phyloP scores from a whole-genome alignment of 106 monocot species.

The Dendrobium nobile region DNA sequence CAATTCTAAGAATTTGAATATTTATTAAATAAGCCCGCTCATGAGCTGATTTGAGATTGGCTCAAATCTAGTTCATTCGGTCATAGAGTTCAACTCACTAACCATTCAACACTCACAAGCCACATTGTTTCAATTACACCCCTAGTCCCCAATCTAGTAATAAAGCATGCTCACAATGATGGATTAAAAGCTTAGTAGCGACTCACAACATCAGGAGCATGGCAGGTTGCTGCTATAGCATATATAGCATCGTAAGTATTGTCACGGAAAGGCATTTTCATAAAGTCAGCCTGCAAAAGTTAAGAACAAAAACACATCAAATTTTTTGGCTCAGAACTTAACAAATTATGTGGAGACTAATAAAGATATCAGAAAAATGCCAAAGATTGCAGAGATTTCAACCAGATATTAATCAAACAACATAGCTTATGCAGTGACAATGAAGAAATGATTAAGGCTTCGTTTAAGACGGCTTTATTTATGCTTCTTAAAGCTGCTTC shows the following conservation, averaged over 20 bases:
- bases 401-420: not conserved
- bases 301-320: not conserved
- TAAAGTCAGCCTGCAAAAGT: slow-evolving; percentile 82
- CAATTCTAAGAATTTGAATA: too few species aligned
- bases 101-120: too few species aligned
- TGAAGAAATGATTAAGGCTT: too few species aligned
- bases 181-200: not conserved
- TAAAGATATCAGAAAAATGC: not conserved
- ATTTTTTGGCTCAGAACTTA: not conserved
- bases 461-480: too few species aligned
- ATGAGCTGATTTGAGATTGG: too few species aligned
- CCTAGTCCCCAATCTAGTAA: too few species aligned
- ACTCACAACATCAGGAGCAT: slow-evolving; percentile 88
- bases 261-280: slow-evolving; percentile 88
- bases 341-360: not conserved
- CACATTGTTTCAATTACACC: too few species aligned
- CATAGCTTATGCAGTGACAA: not conserved
- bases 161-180: not conserved
- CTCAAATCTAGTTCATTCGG: too few species aligned
- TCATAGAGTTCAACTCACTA: too few species aligned
- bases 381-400: not conserved
- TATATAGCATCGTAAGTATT: slow-evolving; percentile 85
- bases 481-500: too few species aligned
- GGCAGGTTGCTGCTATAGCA: slow-evolving; percentile 97
- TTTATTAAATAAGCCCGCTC: too few species aligned